Evolutionary conservation across 176 grass and related monocot genomes (phyloP).

Genomic region (Aegilops speltoides): DNA sequence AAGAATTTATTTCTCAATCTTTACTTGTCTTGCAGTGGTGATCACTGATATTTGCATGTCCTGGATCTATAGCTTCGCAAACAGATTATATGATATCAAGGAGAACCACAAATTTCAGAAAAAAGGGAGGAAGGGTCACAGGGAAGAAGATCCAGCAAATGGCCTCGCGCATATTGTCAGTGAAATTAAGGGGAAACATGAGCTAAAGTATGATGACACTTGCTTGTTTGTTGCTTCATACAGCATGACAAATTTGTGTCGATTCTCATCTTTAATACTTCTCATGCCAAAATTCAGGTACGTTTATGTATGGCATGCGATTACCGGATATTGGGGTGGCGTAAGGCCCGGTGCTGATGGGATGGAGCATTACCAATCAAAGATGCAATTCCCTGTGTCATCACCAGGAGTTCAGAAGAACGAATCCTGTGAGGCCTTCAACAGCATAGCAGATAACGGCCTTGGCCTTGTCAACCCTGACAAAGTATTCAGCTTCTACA

Average conservation of each 20-base stretch:
- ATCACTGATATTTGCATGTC: slow-evolving; percentile 1
- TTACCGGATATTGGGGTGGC: slow-evolving; percentile 95
- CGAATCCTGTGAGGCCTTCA: slow-evolving; percentile 47
- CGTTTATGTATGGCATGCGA: slow-evolving; percentile 81
- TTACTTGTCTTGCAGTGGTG: background rate
- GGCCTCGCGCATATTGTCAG: slow-evolving; percentile 54
- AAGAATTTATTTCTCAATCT: background rate
- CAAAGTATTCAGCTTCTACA: slow-evolving; percentile 65
- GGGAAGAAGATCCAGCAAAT: slow-evolving; percentile 62
- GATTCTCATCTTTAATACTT: slow-evolving; percentile 1
- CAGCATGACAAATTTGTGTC: background rate
- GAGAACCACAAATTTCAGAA: slow-evolving; percentile 94
- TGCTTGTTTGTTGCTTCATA: background rate
- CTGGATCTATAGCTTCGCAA: slow-evolving; percentile 65
- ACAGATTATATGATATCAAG: slow-evolving; percentile 84
- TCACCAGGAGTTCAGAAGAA: slow-evolving; percentile 62
- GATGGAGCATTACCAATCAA: slow-evolving; percentile 74
- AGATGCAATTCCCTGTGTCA: slow-evolving; percentile 63
- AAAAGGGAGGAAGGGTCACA: slow-evolving; percentile 56
- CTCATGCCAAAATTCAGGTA: slow-evolving; percentile 38
- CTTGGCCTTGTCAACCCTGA: slow-evolving; percentile 84
- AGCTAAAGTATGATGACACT: slow-evolving; percentile 51
- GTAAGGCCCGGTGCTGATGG: slow-evolving; percentile 43
- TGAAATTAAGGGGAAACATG: slow-evolving; percentile 73
- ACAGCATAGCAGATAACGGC: slow-evolving; percentile 62